Percentiles rank a stretch among this genome's conserved stretches.
Evolutionary conservation across 192 early-diverging fungal genomes (phyloP).

Genomic region (Backusella tuberculispora): DNA sequence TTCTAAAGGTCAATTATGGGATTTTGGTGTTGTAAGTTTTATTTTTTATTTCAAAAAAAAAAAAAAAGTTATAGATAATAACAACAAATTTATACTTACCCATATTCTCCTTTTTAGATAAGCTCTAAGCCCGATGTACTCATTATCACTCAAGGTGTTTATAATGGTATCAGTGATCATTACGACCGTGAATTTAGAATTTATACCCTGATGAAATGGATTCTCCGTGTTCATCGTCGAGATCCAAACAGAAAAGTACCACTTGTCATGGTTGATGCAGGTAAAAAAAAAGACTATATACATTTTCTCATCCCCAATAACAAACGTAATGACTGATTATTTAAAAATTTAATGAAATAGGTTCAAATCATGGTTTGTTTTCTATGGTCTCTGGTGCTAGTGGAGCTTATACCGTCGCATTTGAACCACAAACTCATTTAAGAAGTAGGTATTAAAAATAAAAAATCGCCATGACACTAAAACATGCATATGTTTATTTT

Average conservation of each 20-base stretch:
- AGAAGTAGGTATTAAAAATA: constrained; percentile 28
- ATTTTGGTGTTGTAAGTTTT: constrained; percentile 43
- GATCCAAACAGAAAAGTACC: constrained; percentile 33
- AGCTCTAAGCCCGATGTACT: constrained; percentile 43
- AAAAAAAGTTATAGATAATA: background rate
- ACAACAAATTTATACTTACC: too few species aligned
- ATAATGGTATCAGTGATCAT: constrained; percentile 28
- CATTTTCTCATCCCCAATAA: background rate
- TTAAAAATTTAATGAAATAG: constrained; percentile 9
- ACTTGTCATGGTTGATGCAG: constrained; percentile 42
- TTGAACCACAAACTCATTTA: constrained; percentile 45
- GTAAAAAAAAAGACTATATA: background rate
- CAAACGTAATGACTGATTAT: background rate
- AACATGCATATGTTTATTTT: background rate
- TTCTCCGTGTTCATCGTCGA: constrained; percentile 41
- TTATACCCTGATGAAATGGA: constrained; percentile 45
- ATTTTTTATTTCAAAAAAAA: background rate
- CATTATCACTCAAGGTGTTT: constrained; percentile 31
- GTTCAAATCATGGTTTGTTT: constrained; percentile 45
- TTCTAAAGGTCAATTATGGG: constrained; percentile 25
- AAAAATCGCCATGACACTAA: background rate
- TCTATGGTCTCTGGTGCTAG: constrained; percentile 43
- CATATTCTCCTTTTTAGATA: constrained; percentile 32
- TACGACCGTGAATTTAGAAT: constrained; percentile 41
- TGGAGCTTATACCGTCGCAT: constrained; percentile 41